Conservation (phyloP, 129 eudicot species). For the Artemisia annua region DNA sequence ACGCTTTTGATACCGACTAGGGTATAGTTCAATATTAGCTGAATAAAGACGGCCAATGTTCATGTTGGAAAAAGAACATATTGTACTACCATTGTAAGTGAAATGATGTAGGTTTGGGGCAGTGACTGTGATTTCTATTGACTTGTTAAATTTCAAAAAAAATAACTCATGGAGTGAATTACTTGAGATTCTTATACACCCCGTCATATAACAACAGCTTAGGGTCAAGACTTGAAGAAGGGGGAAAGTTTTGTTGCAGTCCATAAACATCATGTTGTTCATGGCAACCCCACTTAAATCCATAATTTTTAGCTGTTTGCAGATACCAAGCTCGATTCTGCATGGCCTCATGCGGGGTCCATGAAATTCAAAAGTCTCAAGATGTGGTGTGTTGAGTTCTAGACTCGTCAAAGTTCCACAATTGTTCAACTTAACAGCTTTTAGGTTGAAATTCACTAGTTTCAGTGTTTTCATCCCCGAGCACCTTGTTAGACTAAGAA, state of each 20-base stretch:
- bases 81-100: conserved; percentile 1
- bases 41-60: neutral
- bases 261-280: neutral
- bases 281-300: neutral
- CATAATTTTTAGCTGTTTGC: neutral
- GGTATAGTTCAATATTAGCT: neutral
- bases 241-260: neutral
- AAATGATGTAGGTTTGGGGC: neutral
- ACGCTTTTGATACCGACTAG: neutral
- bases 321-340: neutral
- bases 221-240: conserved; percentile 1
- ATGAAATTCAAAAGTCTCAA: neutral
- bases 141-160: conserved; percentile 3
- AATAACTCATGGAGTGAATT: neutral
- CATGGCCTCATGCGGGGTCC: neutral
- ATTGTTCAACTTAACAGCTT: neutral
- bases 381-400: neutral
- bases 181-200: neutral
- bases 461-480: conserved; percentile 1
- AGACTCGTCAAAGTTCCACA: neutral
- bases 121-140: neutral
- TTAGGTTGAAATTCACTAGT: conserved; percentile 1
- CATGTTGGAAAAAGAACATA: neutral
- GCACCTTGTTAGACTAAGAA: neutral
- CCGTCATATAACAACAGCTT: neutral